phyloP scores from a whole-genome alignment of 2,329 filamentous ascomycete genomes.

The Parascedosporium putredinis region DNA sequence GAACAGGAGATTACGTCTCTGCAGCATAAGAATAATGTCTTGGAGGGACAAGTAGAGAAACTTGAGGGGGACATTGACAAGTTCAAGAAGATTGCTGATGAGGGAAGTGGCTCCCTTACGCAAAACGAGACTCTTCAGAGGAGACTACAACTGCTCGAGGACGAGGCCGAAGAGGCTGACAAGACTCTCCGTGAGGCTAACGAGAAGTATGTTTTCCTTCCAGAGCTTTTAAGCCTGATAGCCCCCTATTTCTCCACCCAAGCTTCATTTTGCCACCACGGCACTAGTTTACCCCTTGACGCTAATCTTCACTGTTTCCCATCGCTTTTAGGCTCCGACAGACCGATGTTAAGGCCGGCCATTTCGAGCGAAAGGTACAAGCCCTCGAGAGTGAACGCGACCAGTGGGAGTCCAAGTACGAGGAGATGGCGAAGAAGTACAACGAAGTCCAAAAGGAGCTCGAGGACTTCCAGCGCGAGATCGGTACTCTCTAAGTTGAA shows the following conservation, averaged over 20 bases:
- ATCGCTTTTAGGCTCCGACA: slow-evolving; percentile 69
- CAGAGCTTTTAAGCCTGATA: background rate
- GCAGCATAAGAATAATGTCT: slow-evolving; percentile 85
- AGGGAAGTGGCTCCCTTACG: slow-evolving; percentile 71
- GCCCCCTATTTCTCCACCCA: background rate
- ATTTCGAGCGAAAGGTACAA: slow-evolving; percentile 99
- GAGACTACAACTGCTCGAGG: slow-evolving; percentile 90
- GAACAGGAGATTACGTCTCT: slow-evolving; percentile 97
- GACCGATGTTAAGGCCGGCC: slow-evolving; percentile 97
- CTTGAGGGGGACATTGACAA: slow-evolving; percentile 75
- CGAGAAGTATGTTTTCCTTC: slow-evolving; percentile 94
- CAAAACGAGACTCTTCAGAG: slow-evolving; percentile 88
- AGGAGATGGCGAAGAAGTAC: slow-evolving; percentile 94
- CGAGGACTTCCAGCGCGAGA: slow-evolving; percentile 80
- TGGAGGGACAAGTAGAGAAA: slow-evolving; percentile 89
- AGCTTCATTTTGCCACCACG: background rate
- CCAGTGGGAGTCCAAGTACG: slow-evolving; percentile 95
- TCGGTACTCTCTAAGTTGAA: slow-evolving; percentile 81
- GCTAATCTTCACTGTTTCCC: background rate
- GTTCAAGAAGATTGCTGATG: slow-evolving; percentile 75
- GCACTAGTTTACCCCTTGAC: background rate
- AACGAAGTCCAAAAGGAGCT: slow-evolving; percentile 75
- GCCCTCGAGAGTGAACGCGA: slow-evolving; percentile 86
- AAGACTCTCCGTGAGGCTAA: slow-evolving; percentile 94
- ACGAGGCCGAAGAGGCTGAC: slow-evolving; percentile 94